Evolutionary conservation across 495 filamentous ascomycete genomes (phyloP).

Genomic region (Sphaerosporella brunnea): DNA sequence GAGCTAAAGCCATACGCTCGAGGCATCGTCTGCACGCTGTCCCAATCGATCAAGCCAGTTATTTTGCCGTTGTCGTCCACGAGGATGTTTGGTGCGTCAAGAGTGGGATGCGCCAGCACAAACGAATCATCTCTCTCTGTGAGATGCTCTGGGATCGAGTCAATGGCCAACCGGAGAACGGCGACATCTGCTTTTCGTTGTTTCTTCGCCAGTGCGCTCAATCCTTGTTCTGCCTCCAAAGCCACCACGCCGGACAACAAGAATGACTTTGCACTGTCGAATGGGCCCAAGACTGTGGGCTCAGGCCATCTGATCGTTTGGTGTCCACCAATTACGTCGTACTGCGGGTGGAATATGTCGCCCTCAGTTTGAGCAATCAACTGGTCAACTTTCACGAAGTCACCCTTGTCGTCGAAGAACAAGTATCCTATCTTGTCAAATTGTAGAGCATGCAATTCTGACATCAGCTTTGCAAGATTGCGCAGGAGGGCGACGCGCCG

Average conservation of each 20-base stretch:
- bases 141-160: background rate
- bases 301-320: background rate
- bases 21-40: slow-evolving; percentile 2
- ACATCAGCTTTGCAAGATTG: background rate
- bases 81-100: slow-evolving; percentile 5
- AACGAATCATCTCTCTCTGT: background rate
- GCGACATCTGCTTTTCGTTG: background rate
- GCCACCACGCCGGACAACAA: background rate
- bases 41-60: slow-evolving; percentile 8
- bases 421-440: background rate
- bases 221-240: background rate
- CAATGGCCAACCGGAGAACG: background rate
- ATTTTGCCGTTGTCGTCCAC: slow-evolving; percentile 7
- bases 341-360: background rate
- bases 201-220: background rate
- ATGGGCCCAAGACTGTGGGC: background rate
- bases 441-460: background rate
- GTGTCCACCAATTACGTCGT: background rate
- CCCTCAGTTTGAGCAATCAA: background rate
- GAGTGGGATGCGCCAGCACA: slow-evolving; percentile 3
- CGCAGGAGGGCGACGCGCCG: background rate
- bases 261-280: background rate
- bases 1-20: background rate
- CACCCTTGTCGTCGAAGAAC: background rate
- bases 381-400: background rate